Evolutionary conservation across 1,284 basidiomycete species (phyloP), one percentile per base, ranked within the genome.

Genomic region (Apiotrichum sp.): DNA sequence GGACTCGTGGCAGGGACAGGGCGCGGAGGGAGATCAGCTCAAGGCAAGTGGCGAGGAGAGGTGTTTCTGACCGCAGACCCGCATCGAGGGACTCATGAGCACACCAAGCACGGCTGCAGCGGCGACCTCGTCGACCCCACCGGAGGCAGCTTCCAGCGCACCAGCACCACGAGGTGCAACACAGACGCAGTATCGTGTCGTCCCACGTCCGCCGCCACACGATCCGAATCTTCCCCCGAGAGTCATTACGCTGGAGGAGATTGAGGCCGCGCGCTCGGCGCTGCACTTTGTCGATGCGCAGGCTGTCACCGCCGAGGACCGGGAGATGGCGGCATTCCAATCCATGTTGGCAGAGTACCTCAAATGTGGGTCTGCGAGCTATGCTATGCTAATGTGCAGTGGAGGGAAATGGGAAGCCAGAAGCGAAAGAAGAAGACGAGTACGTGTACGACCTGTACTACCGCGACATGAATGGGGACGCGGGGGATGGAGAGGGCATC

Each of bases 401-500:
- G 53, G 65, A 66, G 35, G n/a, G 47, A 9, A 16, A 50, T 16
- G 53, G 34, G 39, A 47, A 29, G 5, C 34, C 51, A 5, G 36
- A 47, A 6, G 56, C 64, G 13, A 62, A 64, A 31, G 73, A 70
- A 7, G 70, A 73, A 58, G 76, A 71, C 14, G 70, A 73, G 60
- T 77, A 72, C 59, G 76, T 77, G 9, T 77, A 77, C 53, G 76
- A 77, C 61, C 61, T 77, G 55, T 77, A 77, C 59, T 77, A 77
- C 50, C 64, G 71, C 13, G 73, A 74, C 50, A 43, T 66, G 16
- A 52, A 63, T 8, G 56, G 58, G 8, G 49, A 47, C 6, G 48
- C 45, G 6, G 53, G 39, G 6, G 56, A 57, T 1, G 50, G 34
- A 9, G 54, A 56, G 36, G 42, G 53, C 13, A 46, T 62, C 13